These are phyloP conservation scores for Aspergillus unguis DNA, from an alignment of 2,329 filamentous ascomycete genomes.

Conservation along the genomic window DNA sequence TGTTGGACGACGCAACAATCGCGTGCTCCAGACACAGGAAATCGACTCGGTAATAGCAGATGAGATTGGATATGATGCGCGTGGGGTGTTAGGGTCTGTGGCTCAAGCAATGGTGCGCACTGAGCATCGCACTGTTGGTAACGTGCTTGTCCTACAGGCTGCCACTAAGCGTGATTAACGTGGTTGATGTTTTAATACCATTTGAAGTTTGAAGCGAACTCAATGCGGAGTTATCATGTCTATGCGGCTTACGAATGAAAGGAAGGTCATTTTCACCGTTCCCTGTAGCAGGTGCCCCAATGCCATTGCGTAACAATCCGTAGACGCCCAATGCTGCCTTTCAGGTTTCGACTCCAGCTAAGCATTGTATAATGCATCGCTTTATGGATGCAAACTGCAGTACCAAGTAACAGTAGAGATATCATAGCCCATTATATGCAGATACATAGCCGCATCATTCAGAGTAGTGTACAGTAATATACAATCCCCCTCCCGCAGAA, in stretches of 20 bases:
- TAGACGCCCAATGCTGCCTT: too few relatives aligned
- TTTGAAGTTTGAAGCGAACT: background rate
- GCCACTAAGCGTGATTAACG: background rate
- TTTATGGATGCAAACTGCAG: too few relatives aligned
- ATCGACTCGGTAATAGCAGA: conserved; percentile 32
- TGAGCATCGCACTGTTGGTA: conserved; percentile 59
- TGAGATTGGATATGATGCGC: conserved; percentile 31
- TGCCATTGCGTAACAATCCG: too few relatives aligned
- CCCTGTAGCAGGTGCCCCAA: background rate
- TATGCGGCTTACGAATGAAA: background rate
- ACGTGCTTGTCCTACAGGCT: conserved; percentile 65
- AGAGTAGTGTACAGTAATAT: background rate
- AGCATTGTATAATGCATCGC: too few relatives aligned
- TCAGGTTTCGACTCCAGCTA: too few relatives aligned
- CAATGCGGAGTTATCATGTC: background rate
- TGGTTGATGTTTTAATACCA: background rate
- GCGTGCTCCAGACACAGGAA: conserved; percentile 10
- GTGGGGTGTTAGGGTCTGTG: conserved; percentile 32
- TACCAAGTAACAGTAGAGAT: background rate
- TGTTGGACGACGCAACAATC: conserved; percentile 52
- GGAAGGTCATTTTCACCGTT: background rate
- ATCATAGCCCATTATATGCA: conserved; percentile 11
- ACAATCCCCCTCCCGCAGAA: background rate
- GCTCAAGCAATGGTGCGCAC: conserved; percentile 50
- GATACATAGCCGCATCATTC: background rate